These are phyloP conservation scores for Coniophora puteana DNA, from an alignment of 1,284 basidiomycete species.

Conservation along the genomic window DNA sequence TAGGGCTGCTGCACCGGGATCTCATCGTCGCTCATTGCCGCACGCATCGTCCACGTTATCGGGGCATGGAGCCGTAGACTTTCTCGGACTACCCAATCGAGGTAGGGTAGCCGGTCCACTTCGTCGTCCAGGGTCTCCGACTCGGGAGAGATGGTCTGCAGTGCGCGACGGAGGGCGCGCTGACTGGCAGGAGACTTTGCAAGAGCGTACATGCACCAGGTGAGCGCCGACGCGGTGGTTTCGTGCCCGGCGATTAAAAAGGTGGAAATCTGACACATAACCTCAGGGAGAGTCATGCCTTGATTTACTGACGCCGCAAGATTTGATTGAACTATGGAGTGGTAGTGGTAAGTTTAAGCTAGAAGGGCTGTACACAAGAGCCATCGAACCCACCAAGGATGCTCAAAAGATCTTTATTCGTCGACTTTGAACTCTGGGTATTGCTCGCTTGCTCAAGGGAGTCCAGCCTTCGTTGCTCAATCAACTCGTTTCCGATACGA, in stretches of 20 bases:
- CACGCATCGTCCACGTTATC: conserved; percentile 62
- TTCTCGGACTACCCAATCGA: conserved; percentile 58
- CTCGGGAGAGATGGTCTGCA: conserved; percentile 23
- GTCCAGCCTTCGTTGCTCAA: conserved; percentile 41
- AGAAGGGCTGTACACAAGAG: neutral
- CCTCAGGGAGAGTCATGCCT: conserved; percentile 61
- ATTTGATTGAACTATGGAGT: conserved; percentile 61
- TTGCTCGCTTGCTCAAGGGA: conserved; percentile 13
- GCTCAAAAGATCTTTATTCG: conserved; percentile 14
- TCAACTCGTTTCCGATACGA: conserved; percentile 52
- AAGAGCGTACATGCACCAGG: conserved; percentile 73
- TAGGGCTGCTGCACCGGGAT: conserved; percentile 50
- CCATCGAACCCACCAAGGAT: conserved; percentile 15
- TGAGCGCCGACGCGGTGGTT: conserved; percentile 57
- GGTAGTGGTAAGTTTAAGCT: neutral
- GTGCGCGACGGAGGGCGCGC: conserved; percentile 50
- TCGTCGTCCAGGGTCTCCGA: conserved; percentile 21
- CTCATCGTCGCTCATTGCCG: conserved; percentile 48
- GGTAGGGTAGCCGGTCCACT: conserved; percentile 27
- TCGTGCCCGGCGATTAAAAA: conserved; percentile 72
- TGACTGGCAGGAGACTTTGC: conserved; percentile 52
- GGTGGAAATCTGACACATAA: conserved; percentile 74
- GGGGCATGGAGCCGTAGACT: conserved; percentile 62
- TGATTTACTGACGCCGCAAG: conserved; percentile 45
- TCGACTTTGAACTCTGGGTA: conserved; percentile 4